Evolutionary conservation across 2,329 filamentous ascomycete species (phyloP), one percentile per base, ranked within the genome.

Genomic region (Sporothrix inflata): DNA sequence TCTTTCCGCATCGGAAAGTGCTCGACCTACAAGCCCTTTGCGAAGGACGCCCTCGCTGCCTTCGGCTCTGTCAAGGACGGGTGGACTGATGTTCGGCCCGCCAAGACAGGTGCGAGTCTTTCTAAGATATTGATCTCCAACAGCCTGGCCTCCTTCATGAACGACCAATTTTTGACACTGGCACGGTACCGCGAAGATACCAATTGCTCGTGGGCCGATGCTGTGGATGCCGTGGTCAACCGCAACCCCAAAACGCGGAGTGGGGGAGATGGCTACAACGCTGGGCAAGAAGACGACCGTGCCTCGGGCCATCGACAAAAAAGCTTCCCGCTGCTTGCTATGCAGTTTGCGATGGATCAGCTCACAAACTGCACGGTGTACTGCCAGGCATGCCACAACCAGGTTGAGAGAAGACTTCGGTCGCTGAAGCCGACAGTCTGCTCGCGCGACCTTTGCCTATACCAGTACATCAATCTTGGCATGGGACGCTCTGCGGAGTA

Each of bases 401-500:
- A 86, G 75, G 86, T 93, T 47, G 80, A 87, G 0, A 85, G 85
- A 1, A 86, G 88, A 0, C 90, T 95, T 49, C 88, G 91, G 76
- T 88, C 91, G 1, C 83, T 94, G 73, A 93, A 92, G 76, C 92
- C 92, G 2, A 93, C 92, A 74, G 93, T 97, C 60, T 98, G 94
- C 81, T 88, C 88, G 27, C 86, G 88, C 14, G 84, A 86, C 1
- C 84, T 98, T 3, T 98, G 94, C 77, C 83, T 97, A 4, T 97
- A 92, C 77, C 94, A 98, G 78, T 97, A 96, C 81, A 92, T 97
- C 85, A 86, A 88, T 19, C 84, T 97, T n/a, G 94, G 93, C 0
- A 91, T 97, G 77, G 94, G 94, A 0, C 92, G 93, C 1, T 94
- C 89, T 76, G 89, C 97, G 71, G 94, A 98, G 79, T 90, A 94